These are phyloP conservation scores for Lactifluus pinguis DNA, from an alignment of 768 basidiomycete species.

Conservation along the genomic window DNA sequence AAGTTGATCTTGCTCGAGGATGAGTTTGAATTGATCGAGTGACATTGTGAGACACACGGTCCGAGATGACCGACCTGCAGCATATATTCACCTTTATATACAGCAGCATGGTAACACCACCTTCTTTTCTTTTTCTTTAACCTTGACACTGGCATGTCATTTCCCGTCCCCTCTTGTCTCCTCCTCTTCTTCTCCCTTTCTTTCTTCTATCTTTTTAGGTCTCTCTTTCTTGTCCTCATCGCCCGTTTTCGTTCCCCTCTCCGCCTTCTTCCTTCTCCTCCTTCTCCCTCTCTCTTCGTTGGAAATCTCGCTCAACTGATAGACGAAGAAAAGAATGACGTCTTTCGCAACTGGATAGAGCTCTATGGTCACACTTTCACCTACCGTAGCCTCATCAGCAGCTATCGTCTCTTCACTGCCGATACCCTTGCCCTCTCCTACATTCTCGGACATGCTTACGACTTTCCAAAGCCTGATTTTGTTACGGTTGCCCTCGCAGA, in stretches of 20 bases:
- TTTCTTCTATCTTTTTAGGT: constrained; percentile 25
- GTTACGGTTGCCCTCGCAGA: constrained; percentile 41
- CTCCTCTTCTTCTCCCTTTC: constrained; percentile 10
- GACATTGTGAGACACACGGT: not conserved
- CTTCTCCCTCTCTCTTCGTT: constrained; percentile 38
- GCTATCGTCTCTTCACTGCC: constrained; percentile 46
- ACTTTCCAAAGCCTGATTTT: constrained; percentile 56
- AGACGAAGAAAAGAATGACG: constrained; percentile 48
- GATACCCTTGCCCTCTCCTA: constrained; percentile 50
- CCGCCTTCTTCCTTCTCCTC: constrained; percentile 38
- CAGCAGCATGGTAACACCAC: too few relatives aligned
- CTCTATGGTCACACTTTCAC: constrained; percentile 41
- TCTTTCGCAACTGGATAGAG: constrained; percentile 38
- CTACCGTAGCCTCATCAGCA: constrained; percentile 45
- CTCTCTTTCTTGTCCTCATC: constrained; percentile 35
- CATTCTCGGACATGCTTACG: constrained; percentile 46
- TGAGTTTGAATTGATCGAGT: too few relatives aligned
- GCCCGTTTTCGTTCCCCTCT: constrained; percentile 42
- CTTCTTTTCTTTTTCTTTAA: too few relatives aligned
- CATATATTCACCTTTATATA: too few relatives aligned
- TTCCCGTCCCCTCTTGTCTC: not conserved
- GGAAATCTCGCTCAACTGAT: constrained; percentile 47
- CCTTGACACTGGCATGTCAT: not conserved
- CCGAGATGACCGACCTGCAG: too few relatives aligned
- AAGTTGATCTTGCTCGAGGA: too few relatives aligned